Evolutionary conservation across 2,329 filamentous ascomycete genomes (phyloP), one percentile per base, ranked within the genome.

Genomic region (Trichoderma aggressivum): DNA sequence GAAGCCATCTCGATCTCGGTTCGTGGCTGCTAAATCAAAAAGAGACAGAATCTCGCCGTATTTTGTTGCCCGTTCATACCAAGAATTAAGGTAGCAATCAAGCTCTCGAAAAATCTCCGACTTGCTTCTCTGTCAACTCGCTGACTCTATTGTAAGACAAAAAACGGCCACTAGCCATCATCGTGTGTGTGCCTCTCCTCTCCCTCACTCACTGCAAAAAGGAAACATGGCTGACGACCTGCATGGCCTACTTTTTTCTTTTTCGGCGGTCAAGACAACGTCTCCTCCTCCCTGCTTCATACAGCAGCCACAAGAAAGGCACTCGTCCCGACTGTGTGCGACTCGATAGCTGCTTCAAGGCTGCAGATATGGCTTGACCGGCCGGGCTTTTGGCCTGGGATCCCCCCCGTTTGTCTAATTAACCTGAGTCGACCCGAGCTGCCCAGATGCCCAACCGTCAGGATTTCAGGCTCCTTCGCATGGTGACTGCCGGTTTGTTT

Each of bases 261-360:
- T n/a, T 24, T 24, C 47, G 21, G 61, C 61, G 53, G 64, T 59
- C 64, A 67, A 34, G 24, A 21, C 53, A 56, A 56, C 2, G 24
- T 21, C 12, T 59, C 36, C 21, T 32, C 14, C 66, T 69, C 66
- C 66, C 39, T 69, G 56, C 66, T 66, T 66, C 47, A 32, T 56
- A 36, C 32, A 28, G 63, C 63, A 66, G 63, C 63, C 47, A 66
- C 63, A 28, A 64, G 55, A 64, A 34, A 63, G 61, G 61, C 61
- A 24, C 26, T 63, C 30, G 32, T 36, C 50, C 32, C 30, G 62
- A 56, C 56, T 32, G 2, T 53, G 56, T 69, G 39, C 36, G 32
- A 66, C 63, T 58, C 56, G 30, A 32, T 32, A 61, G 32, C 24
- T 34, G 39, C 39, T 66, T 32, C 50, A n/a, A 34, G 64, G 53